These are phyloP conservation scores for Fusarium bulbicola DNA, from an alignment of 2,329 filamentous ascomycete species.

Conservation along the genomic window DNA sequence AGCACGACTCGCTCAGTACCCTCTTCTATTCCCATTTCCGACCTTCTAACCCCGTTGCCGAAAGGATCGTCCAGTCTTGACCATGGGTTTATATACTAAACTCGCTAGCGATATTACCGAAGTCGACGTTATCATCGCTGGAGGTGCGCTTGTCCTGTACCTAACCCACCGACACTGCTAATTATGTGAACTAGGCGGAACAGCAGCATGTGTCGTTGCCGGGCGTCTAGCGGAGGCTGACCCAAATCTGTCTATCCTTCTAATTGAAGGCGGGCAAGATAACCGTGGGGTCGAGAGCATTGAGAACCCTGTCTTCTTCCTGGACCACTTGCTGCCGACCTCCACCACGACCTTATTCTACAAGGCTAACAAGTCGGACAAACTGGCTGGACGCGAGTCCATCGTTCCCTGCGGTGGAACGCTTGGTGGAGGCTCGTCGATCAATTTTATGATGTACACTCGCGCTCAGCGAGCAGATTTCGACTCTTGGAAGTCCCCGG, in stretches of 20 bases:
- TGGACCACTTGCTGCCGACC: constrained; percentile 36
- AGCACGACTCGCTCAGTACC: not conserved
- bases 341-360: constrained; percentile 41
- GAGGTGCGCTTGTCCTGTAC: constrained; percentile 7
- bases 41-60: not conserved
- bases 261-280: constrained; percentile 46
- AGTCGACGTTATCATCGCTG: constrained; percentile 35
- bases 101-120: constrained; percentile 32
- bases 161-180: not conserved
- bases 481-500: constrained; percentile 47
- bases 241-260: constrained; percentile 42
- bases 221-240: constrained; percentile 43
- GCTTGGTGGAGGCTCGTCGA: constrained; percentile 46
- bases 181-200: constrained; percentile 40
- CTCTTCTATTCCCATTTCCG: not conserved
- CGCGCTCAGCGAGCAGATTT: constrained; percentile 46
- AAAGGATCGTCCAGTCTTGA: not conserved
- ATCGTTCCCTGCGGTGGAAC: constrained; percentile 42
- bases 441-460: constrained; percentile 48
- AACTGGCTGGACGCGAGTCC: constrained; percentile 37
- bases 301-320: constrained; percentile 42
- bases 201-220: constrained; percentile 45
- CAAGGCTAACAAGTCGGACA: constrained; percentile 37
- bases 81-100: constrained; percentile 34
- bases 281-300: constrained; percentile 42